Percentiles rank a stretch among this genome's conserved stretches.
Evolutionary conservation across 2,329 filamentous ascomycete genomes (phyloP).

Genomic region (Microsporum ferrugineum): DNA sequence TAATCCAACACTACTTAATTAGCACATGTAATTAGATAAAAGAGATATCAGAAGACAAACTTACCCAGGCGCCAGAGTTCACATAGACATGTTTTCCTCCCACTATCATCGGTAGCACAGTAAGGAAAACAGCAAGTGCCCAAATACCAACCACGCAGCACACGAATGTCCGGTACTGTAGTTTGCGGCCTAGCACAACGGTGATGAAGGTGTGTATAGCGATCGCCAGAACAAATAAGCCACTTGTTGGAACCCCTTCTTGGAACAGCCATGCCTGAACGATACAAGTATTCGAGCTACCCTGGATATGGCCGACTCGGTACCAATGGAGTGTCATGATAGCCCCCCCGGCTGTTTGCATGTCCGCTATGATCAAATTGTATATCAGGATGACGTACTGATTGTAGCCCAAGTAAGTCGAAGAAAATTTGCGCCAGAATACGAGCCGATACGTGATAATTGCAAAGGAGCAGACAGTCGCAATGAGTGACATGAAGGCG

Average conservation of each 20-base stretch:
- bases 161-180: constrained; percentile 37
- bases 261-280: constrained; percentile 42
- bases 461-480: constrained; percentile 31
- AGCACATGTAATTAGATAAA: neutral
- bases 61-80: constrained; percentile 41
- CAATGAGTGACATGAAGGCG: constrained; percentile 34
- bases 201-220: constrained; percentile 42
- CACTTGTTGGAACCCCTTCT: constrained; percentile 40
- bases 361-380: constrained; percentile 41
- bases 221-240: constrained; percentile 43
- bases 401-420: constrained; percentile 41
- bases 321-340: constrained; percentile 40
- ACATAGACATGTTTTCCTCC: constrained; percentile 35
- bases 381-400: constrained; percentile 45
- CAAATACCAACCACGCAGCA: constrained; percentile 35
- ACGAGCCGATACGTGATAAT: constrained; percentile 42
- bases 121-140: constrained; percentile 35
- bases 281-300: constrained; percentile 37
- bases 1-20: constrained; percentile 39
- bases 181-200: constrained; percentile 36
- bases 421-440: constrained; percentile 39
- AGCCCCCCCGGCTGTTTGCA: constrained; percentile 41
- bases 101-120: constrained; percentile 35
- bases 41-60: constrained; percentile 9
- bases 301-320: constrained; percentile 32